These are phyloP conservation scores for Lactarius hengduanensis DNA, from an alignment of 768 basidiomycete species.

Conservation along the genomic window DNA sequence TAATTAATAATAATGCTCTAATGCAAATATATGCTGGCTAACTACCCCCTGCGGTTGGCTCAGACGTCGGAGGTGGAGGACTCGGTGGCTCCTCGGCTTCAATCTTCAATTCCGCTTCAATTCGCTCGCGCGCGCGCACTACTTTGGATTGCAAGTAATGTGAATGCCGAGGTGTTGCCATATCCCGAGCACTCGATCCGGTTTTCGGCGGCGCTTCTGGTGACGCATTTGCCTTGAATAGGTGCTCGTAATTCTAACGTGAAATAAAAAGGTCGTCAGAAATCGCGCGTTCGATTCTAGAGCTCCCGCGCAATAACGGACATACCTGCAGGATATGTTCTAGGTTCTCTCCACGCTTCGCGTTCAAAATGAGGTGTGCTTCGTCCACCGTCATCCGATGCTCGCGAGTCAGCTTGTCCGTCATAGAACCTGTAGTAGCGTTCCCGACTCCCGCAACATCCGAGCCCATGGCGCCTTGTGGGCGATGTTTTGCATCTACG, in stretches of 20 bases:
- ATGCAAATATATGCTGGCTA: neutral
- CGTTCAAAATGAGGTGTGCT: slow-evolving; percentile 88
- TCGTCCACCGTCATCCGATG: slow-evolving; percentile 95
- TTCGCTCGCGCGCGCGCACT: slow-evolving; percentile 88
- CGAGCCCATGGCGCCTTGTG: slow-evolving; percentile 63
- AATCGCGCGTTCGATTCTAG: neutral
- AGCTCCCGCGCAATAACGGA: slow-evolving; percentile 5
- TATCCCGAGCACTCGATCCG: slow-evolving; percentile 45
- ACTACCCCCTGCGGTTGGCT: neutral
- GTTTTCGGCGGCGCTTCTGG: slow-evolving; percentile 47
- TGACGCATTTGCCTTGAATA: slow-evolving; percentile 88
- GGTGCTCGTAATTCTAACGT: slow-evolving; percentile 84
- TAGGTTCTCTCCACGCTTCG: slow-evolving; percentile 67
- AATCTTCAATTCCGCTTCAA: slow-evolving; percentile 76
- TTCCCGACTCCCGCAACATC: slow-evolving; percentile 74
- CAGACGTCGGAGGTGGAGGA: slow-evolving; percentile 11
- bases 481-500: slow-evolving; percentile 79
- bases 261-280: neutral
- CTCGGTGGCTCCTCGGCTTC: slow-evolving; percentile 32
- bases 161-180: slow-evolving; percentile 54
- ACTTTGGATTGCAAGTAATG: slow-evolving; percentile 98
- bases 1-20: neutral
- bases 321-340: slow-evolving; percentile 73
- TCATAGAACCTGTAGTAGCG: slow-evolving; percentile 70
- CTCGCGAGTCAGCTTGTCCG: slow-evolving; percentile 79